Evolutionary conservation across 257 asterid genomes (phyloP).

Genomic region (Solanum sejunctum): DNA sequence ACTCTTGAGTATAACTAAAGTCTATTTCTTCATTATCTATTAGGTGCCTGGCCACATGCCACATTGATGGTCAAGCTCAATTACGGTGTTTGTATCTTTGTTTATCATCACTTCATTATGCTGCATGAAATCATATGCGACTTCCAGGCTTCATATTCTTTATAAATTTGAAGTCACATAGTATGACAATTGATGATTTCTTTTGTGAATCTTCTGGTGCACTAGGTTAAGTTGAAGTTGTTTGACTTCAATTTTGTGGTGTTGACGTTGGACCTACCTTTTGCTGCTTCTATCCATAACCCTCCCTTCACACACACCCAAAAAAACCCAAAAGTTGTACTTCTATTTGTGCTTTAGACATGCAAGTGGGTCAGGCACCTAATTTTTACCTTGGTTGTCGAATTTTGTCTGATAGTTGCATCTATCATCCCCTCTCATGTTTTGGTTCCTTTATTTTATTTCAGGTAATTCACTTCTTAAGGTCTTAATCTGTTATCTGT

Average conservation of each 20-base stretch:
- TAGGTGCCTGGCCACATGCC: background rate
- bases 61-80: background rate
- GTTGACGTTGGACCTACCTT: background rate
- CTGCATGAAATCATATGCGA: background rate
- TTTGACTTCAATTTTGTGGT: background rate
- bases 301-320: background rate
- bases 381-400: background rate
- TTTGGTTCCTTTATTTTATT: background rate
- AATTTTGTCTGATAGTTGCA: background rate
- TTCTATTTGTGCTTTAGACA: background rate
- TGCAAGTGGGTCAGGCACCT: background rate
- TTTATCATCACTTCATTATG: background rate
- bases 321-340: background rate
- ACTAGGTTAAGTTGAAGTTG: background rate
- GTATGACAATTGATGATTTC: background rate
- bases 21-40: background rate
- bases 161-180: background rate
- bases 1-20: background rate
- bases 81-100: background rate
- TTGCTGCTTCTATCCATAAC: background rate
- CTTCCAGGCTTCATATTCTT: background rate
- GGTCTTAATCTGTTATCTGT: background rate
- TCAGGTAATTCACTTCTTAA: background rate
- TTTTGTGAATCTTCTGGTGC: background rate
- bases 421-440: background rate